Evolutionary conservation across 306 rosid species (phyloP), one percentile per base, ranked within the genome.

Genomic region (Nissolia schottii): DNA sequence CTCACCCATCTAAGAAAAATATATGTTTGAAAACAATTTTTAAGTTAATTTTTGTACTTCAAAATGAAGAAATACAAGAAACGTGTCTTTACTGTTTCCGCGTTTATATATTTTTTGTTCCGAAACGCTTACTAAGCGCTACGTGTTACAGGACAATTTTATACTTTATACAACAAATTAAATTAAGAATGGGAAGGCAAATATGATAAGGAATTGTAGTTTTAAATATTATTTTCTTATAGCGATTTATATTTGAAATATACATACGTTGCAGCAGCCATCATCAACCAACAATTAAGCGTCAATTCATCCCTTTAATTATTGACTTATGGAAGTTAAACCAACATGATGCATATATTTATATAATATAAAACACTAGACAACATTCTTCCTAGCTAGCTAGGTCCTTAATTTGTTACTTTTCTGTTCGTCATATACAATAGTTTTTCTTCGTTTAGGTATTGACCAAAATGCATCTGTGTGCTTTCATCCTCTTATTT

Each of bases 391-490:
- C n/a, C n/a, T n/a, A n/a, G n/a, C n/a, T n/a, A n/a, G 20, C 69
- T 74, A 49, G 79, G 74, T 65, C 45, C 74, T 62, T 15, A n/a
- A 34, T 70, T 63, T 23, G 35, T 45, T n/a, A 15, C 51, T 5
- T 31, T 67, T 41, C 79, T 79, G 63, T 76, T 37, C 61, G 73
- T 54, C 54, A 71, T 63, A 35, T 64, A 74, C 28, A 35, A 73
- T 74, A 31, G n/a, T 62, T 81, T 80, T 58, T 85, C 83, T 82
- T 64, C 78, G 85, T 92, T 89, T 89, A 87, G 97, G 92, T 89
- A 79, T 89, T 87, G 96, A 89, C 97, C 88, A 77, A 78, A n/a
- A 25, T 34, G 62, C 31, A 64, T 72, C 74, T 43, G 48, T 66
- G 80, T 66, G 80, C 58, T 86, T 78, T 84, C 78, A 70, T 64